A percentile compares a stretch with the other conserved stretches of the same genome.
phyloP scores from a whole-genome alignment of 2,329 filamentous ascomycete genomes.

The Fusarium succisae region DNA sequence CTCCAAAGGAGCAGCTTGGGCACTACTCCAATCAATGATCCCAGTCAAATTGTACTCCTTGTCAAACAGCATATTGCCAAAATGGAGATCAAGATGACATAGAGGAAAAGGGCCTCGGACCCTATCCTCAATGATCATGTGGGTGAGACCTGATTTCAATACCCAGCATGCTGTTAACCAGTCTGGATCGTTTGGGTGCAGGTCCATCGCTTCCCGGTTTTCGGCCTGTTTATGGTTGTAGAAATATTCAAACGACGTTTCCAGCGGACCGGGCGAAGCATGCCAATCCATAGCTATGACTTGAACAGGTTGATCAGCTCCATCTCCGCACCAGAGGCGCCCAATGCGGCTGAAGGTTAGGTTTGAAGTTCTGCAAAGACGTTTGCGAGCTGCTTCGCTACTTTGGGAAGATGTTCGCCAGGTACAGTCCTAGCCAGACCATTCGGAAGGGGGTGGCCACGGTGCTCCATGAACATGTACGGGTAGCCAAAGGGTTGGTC shows the following conservation, averaged over 20 bases:
- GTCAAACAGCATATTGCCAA: slow-evolving; percentile 54
- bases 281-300: background rate
- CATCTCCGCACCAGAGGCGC: background rate
- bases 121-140: slow-evolving; percentile 44
- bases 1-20: slow-evolving; percentile 48
- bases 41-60: slow-evolving; percentile 51
- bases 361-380: background rate
- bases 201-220: background rate
- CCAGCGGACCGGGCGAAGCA: fast-evolving
- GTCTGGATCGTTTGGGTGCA: background rate
- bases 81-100: slow-evolving; percentile 48
- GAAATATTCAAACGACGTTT: background rate
- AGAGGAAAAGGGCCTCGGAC: slow-evolving; percentile 49
- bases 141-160: slow-evolving; percentile 40
- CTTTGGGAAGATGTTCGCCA: background rate
- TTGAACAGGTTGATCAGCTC: background rate
- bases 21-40: slow-evolving; percentile 49
- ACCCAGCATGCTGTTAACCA: slow-evolving; percentile 42
- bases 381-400: background rate
- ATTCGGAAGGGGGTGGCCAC: background rate
- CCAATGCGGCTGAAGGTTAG: background rate
- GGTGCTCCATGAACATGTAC: background rate
- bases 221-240: background rate
- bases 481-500: background rate
- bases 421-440: background rate